Conservation (phyloP, 257 asterid genomes). For the Rubia yunnanensis region DNA sequence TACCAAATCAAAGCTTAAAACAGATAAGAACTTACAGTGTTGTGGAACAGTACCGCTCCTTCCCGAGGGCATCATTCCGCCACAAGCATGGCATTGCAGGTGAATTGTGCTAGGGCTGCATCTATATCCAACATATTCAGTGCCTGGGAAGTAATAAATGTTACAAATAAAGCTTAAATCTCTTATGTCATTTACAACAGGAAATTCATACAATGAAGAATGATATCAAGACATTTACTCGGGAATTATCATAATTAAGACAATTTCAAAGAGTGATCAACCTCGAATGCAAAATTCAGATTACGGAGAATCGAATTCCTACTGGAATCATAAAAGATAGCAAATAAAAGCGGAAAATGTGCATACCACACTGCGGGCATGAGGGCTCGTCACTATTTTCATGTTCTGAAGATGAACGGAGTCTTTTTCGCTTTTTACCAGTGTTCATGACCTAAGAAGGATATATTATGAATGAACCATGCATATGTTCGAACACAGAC, state of each 20-base stretch:
- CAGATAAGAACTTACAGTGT: constrained; percentile 47
- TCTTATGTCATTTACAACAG: not conserved
- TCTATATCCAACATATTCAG: constrained; percentile 55
- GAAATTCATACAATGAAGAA: not conserved
- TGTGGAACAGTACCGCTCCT: constrained; percentile 47
- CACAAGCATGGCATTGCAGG: constrained; percentile 84
- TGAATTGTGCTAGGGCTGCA: constrained; percentile 76
- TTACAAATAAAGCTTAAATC: constrained; percentile 5
- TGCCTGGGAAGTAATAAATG: constrained; percentile 33
- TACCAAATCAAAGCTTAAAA: constrained; percentile 12
- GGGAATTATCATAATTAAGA: not conserved
- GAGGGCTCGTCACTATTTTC: constrained; percentile 39
- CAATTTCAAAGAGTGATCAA: not conserved
- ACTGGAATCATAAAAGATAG: not conserved
- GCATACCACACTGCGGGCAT: constrained; percentile 90
- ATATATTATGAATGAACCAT: constrained; percentile 9
- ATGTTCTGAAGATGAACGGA: constrained; percentile 35
- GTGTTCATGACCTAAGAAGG: constrained; percentile 45
- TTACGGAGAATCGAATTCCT: not conserved
- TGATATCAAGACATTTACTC: not conserved
- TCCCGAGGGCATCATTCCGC: constrained; percentile 96
- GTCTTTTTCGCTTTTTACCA: constrained; percentile 64
- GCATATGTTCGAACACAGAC: not conserved
- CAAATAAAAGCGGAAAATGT: not conserved
- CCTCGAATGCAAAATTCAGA: not conserved